A percentile compares a stretch with the other conserved stretches of the same genome.
Evolutionary conservation across 2,329 filamentous ascomycete species (phyloP).

Genomic region (Trichoderma aggressivum): DNA sequence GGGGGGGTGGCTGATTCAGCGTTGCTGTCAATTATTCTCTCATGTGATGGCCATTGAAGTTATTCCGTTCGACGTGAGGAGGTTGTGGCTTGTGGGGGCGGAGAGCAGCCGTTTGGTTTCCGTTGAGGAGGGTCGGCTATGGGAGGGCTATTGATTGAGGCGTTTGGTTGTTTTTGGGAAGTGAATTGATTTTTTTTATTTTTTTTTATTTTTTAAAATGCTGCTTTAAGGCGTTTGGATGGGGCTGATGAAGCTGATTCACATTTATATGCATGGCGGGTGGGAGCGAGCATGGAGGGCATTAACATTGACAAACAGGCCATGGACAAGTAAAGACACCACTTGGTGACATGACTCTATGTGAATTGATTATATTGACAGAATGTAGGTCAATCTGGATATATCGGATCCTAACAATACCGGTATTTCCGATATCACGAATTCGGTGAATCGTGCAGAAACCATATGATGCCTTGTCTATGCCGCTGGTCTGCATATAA

Average conservation of each 20-base stretch:
- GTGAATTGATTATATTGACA: neutral
- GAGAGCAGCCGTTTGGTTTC: neutral
- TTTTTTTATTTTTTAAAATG: too few relatives aligned
- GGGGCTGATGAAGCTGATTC: neutral
- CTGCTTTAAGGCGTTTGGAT: neutral
- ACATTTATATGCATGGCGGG: neutral
- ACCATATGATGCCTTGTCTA: neutral
- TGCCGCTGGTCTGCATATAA: neutral
- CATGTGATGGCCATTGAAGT: neutral
- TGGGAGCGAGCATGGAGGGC: neutral
- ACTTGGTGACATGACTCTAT: neutral
- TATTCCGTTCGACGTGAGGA: neutral
- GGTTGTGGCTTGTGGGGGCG: neutral
- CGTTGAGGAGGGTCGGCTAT: constrained; percentile 3
- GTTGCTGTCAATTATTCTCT: neutral
- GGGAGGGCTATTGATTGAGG: neutral
- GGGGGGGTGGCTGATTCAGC: neutral
- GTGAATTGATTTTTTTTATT: neutral
- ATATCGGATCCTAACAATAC: neutral
- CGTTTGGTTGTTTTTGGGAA: neutral
- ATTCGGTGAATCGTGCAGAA: neutral
- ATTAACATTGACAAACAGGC: neutral
- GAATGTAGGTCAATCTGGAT: neutral
- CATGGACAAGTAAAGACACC: neutral
- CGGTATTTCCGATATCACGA: neutral